Conservation (phyloP, 495 filamentous ascomycete genomes). For the Hyaloscypha variabilis region DNA sequence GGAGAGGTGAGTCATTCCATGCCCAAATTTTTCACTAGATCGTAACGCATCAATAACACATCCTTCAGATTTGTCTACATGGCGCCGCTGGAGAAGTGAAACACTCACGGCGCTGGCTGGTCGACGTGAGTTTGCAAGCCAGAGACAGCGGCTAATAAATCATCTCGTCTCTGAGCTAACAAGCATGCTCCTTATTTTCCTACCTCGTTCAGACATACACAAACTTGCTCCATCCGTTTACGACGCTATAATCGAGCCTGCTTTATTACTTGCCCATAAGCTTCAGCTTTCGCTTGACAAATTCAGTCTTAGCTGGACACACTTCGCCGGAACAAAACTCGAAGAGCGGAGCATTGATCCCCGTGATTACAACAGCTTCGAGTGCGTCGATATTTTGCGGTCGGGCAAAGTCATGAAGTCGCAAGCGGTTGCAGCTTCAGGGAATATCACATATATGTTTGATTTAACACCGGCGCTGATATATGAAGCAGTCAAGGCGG, state of each 20-base stretch:
- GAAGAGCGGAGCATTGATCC: neutral
- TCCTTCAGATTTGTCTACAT: slow-evolving; percentile 33
- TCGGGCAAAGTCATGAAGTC: neutral
- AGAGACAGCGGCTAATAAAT: neutral
- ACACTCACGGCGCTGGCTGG: slow-evolving; percentile 34
- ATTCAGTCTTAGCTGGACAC: slow-evolving; percentile 11
- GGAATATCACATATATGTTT: slow-evolving; percentile 4
- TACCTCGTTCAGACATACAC: slow-evolving; percentile 5
- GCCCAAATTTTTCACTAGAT: neutral
- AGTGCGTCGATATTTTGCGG: slow-evolving; percentile 2
- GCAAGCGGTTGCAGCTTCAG: neutral
- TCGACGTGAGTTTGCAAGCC: slow-evolving; percentile 24
- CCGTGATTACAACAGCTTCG: neutral
- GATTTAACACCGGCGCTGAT: slow-evolving; percentile 10
- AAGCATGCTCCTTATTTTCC: slow-evolving; percentile 2
- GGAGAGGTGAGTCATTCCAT: neutral
- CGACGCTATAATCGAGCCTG: slow-evolving; percentile 10
- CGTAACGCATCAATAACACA: neutral
- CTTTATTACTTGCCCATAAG: slow-evolving; percentile 13
- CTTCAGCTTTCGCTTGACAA: slow-evolving; percentile 15
- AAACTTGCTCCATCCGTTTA: neutral
- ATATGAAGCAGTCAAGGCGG: neutral
- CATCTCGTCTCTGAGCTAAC: neutral
- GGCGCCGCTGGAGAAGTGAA: slow-evolving; percentile 37
- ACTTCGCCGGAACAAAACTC: neutral